Evolutionary conservation across 2,329 filamentous ascomycete genomes (phyloP).

Genomic region (Colletotrichum endophyticum): DNA sequence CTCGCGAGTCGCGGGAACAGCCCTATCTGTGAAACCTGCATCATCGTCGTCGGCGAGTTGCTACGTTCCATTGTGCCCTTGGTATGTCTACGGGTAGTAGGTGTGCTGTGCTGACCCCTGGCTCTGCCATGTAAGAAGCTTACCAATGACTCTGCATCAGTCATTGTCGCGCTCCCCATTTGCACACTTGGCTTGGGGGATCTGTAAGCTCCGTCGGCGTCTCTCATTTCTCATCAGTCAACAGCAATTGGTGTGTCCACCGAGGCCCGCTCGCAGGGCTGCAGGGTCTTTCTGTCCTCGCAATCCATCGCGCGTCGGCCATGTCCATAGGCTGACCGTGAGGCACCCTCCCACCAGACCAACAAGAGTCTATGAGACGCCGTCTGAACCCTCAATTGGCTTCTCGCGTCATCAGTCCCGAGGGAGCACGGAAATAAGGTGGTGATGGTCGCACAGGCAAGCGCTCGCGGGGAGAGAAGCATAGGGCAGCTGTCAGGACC

Average conservation of each 20-base stretch:
- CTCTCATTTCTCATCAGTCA: neutral
- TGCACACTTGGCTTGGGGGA: neutral
- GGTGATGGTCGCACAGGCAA: neutral
- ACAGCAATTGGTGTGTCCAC: neutral
- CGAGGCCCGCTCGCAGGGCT: conserved; percentile 9
- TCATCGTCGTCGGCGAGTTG: neutral
- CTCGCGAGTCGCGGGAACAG: neutral
- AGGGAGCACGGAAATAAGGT: neutral
- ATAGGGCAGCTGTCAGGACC: neutral
- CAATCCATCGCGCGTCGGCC: neutral
- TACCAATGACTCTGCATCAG: neutral
- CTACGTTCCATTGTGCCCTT: conserved; percentile 12
- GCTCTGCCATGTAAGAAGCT: neutral
- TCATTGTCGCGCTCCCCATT: neutral
- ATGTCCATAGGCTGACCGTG: neutral
- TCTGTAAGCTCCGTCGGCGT: neutral
- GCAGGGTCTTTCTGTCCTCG: neutral
- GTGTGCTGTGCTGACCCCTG: neutral
- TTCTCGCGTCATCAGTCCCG: neutral
- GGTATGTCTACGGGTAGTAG: neutral
- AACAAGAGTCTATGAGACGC: neutral
- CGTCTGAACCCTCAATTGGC: neutral
- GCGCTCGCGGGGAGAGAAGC: neutral
- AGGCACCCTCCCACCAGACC: neutral
- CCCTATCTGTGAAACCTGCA: conserved; percentile 13